Percentiles rank a stretch among this genome's conserved stretches.
Conservation (phyloP, 2,329 filamentous ascomycete genomes). For the Pyricularia sp. region DNA sequence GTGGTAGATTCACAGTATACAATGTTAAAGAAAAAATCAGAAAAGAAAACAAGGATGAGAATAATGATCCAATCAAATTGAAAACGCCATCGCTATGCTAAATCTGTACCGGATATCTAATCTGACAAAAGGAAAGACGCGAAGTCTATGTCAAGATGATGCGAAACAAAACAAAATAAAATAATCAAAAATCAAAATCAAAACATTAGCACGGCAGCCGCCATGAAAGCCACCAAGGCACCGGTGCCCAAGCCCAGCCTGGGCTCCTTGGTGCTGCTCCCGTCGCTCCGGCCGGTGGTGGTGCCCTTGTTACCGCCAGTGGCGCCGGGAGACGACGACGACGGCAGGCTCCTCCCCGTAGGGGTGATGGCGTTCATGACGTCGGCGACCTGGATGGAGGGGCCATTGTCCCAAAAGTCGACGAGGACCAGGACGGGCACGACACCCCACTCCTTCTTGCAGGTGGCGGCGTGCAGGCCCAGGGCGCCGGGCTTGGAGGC, state of each 20-base stretch:
- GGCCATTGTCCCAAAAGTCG: constrained; percentile 69
- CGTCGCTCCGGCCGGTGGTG: constrained; percentile 2
- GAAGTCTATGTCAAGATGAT: background rate
- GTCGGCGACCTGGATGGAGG: constrained; percentile 62
- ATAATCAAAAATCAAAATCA: constrained; percentile 8
- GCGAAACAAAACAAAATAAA: background rate
- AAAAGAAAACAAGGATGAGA: background rate
- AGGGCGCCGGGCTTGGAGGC: constrained; percentile 43
- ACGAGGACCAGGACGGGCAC: constrained; percentile 67
- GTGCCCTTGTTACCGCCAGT: constrained; percentile 6
- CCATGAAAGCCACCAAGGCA: constrained; percentile 34
- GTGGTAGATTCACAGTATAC: background rate
- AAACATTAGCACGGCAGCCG: constrained; percentile 27
- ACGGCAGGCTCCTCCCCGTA: constrained; percentile 10
- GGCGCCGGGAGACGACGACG: background rate
- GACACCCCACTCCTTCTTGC: constrained; percentile 46
- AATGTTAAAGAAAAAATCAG: background rate
- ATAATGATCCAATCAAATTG: background rate
- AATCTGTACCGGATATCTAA: background rate
- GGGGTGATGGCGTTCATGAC: constrained; percentile 46
- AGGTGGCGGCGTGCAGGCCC: constrained; percentile 44
- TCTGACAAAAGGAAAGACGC: background rate
- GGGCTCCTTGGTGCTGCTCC: constrained; percentile 15
- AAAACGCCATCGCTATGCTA: constrained; percentile 1
- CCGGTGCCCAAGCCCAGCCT: constrained; percentile 14